phyloP scores from a whole-genome alignment of 139 green algal genomes.

The Raphidocelis subcapitata region DNA sequence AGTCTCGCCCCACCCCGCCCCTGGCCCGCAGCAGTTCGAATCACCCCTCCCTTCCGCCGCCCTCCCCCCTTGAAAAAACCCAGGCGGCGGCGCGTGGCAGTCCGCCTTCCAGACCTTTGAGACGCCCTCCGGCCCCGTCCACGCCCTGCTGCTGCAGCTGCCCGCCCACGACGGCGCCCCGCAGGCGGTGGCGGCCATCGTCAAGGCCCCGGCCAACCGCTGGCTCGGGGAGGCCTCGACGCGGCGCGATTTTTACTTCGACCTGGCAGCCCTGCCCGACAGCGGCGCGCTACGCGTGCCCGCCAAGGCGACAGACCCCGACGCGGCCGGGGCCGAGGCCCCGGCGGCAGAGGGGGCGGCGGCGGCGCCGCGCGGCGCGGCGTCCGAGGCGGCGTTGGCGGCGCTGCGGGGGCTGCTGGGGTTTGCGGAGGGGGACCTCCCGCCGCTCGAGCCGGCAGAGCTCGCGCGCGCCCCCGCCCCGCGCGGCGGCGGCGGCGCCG shows the following conservation, averaged over 20 bases:
- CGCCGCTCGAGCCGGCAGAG: too few species aligned
- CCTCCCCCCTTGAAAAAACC: background rate
- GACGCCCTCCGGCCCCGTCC: background rate
- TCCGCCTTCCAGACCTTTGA: conserved; percentile 24
- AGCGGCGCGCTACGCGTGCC: too few species aligned
- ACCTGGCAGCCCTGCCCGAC: background rate
- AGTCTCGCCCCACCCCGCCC: background rate
- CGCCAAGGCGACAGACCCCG: background rate
- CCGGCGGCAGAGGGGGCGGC: background rate
- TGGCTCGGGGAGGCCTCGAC: background rate
- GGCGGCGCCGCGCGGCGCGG: too few species aligned
- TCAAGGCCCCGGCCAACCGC: background rate
- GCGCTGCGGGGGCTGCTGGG: too few species aligned
- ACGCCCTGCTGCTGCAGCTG: conserved; percentile 40
- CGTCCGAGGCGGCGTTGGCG: too few species aligned
- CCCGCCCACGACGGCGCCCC: conserved; percentile 20
- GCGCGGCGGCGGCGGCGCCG: too few species aligned
- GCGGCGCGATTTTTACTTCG: background rate
- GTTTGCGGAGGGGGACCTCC: too few species aligned
- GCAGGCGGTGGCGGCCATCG: background rate
- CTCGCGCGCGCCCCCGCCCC: too few species aligned
- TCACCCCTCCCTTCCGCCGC: background rate
- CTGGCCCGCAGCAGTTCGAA: background rate
- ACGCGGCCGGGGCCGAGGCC: background rate
- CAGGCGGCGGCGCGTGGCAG: conserved; percentile 37